Evolutionary conservation across 345 rosid genomes (phyloP).

Genomic region (Populus alba): DNA sequence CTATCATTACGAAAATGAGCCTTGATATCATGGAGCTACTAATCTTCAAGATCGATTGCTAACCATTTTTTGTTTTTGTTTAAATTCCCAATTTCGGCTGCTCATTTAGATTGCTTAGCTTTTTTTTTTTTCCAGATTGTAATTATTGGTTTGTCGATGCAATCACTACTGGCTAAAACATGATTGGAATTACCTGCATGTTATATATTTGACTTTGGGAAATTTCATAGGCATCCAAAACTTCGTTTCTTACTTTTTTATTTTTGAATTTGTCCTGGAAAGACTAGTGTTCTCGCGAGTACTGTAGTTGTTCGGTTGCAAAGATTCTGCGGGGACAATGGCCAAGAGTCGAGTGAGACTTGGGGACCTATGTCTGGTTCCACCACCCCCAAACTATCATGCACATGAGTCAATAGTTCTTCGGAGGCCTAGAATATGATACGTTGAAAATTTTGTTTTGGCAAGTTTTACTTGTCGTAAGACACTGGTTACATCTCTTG

Average conservation of each 20-base stretch:
- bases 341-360: neutral
- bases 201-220: neutral
- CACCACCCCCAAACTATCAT: neutral
- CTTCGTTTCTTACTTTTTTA: too few species aligned
- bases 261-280: neutral
- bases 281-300: neutral
- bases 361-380: neutral
- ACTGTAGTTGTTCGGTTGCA: neutral
- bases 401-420: neutral
- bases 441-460: neutral
- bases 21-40: neutral
- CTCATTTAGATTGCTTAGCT: neutral
- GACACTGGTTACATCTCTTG: neutral
- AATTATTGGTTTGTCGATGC: neutral
- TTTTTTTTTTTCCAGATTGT: neutral
- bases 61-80: conserved; percentile 10
- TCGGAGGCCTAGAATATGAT: neutral
- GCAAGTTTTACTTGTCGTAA: neutral
- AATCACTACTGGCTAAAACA: neutral
- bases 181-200: neutral
- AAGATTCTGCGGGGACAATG: neutral
- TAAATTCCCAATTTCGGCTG: neutral
- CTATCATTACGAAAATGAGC: conserved; percentile 40
- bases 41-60: conserved; percentile 15
- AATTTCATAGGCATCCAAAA: neutral